Evolutionary conservation across 2,329 filamentous ascomycete genomes (phyloP).

Genomic region (Penicillium concentricum): DNA sequence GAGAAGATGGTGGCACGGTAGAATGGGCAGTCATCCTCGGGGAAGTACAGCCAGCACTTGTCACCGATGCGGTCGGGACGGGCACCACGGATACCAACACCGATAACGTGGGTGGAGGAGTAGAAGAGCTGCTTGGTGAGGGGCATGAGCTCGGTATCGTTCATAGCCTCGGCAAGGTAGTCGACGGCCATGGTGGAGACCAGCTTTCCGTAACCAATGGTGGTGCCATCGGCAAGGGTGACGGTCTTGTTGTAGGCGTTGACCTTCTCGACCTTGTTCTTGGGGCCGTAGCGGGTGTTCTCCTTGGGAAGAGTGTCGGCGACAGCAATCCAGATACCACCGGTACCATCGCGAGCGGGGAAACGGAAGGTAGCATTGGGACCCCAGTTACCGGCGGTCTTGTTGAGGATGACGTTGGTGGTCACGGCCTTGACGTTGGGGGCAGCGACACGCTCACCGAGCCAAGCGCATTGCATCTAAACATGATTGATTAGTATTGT

Average conservation of each 20-base stretch:
- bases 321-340: conserved; percentile 98
- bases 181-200: conserved; percentile 97
- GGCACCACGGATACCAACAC: conserved; percentile 86
- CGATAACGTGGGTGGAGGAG: conserved; percentile 95
- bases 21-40: conserved; percentile 97
- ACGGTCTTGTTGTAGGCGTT: conserved; percentile 83
- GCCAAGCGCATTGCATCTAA: conserved; percentile 98
- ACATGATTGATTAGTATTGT: conserved; percentile 9
- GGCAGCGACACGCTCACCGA: conserved; percentile 96
- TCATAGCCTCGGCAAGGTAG: conserved; percentile 80
- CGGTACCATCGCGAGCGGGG: conserved; percentile 90
- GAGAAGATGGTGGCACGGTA: conserved; percentile 99
- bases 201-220: conserved; percentile 86
- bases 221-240: conserved; percentile 78
- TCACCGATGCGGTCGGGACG: conserved; percentile 96
- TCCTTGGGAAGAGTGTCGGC: conserved; percentile 88
- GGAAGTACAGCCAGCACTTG: conserved; percentile 99
- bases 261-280: conserved; percentile 80
- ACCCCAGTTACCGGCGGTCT: conserved; percentile 95
- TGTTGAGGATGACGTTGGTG: conserved; percentile 92
- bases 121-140: conserved; percentile 93
- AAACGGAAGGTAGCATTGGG: conserved; percentile 98
- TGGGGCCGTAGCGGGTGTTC: conserved; percentile 86
- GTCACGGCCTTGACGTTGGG: conserved; percentile 93
- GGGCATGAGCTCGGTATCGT: conserved; percentile 75